Evolutionary conservation across 129 eudicot genomes (phyloP).

Genomic region (Chrysanthemum lavandulifolium): DNA sequence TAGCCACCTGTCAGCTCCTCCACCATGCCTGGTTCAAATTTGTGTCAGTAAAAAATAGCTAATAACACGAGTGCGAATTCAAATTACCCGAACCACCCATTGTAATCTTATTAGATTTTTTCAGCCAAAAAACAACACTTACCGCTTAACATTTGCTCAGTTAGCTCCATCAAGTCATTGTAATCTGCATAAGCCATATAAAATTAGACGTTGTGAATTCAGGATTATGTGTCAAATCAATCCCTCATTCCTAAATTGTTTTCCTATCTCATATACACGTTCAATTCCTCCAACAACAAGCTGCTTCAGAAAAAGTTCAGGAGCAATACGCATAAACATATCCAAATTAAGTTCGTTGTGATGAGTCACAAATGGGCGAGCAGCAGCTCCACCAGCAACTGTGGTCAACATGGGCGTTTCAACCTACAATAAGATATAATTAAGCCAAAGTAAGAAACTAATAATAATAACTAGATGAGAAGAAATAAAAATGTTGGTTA

Average conservation of each 20-base stretch:
- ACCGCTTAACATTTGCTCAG: background rate
- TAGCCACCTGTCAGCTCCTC: conserved; percentile 90
- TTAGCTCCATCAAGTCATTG: conserved; percentile 13
- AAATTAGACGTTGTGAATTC: too few species aligned
- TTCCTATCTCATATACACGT: too few species aligned
- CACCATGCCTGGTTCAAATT: conserved; percentile 63
- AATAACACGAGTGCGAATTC: background rate
- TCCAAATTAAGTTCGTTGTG: conserved; percentile 81
- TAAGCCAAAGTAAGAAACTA: background rate
- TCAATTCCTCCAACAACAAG: too few species aligned
- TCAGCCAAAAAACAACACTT: background rate
- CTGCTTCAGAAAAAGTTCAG: conserved; percentile 73
- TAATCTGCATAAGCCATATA: too few species aligned
- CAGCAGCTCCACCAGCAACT: conserved; percentile 97
- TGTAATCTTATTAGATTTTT: background rate
- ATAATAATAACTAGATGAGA: background rate
- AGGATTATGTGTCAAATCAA: too few species aligned
- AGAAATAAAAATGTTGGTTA: background rate
- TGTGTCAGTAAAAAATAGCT: background rate
- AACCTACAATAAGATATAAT: conserved; percentile 41
- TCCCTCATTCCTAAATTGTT: too few species aligned
- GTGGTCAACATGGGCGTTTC: conserved; percentile 98
- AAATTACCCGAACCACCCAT: background rate
- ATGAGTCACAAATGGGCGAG: conserved; percentile 89
- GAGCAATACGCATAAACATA: conserved; percentile 85